Evolutionary conservation across 2,329 filamentous ascomycete genomes (phyloP).

Genomic region (Talaromyces sp.): DNA sequence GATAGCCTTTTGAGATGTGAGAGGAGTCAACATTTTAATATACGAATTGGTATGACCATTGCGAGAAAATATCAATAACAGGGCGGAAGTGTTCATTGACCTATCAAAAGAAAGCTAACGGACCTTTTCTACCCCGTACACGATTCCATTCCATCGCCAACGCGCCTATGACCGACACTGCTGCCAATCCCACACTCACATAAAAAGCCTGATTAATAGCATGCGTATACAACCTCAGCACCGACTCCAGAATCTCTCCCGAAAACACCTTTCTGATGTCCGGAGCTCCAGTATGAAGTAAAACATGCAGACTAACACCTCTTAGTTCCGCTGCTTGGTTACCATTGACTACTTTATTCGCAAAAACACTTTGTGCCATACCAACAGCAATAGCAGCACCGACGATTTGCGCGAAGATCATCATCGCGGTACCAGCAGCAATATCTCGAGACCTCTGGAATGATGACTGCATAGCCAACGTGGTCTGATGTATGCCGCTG

Average conservation of each 20-base stretch:
- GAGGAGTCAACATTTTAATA: neutral
- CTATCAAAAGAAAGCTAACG: neutral
- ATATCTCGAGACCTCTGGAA: conserved; percentile 31
- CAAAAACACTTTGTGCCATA: conserved; percentile 40
- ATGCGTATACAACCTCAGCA: conserved; percentile 1
- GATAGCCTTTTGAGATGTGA: neutral
- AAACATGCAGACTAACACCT: conserved; percentile 23
- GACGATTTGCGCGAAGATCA: conserved; percentile 40
- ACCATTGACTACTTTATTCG: conserved; percentile 33
- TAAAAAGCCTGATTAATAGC: conserved; percentile 14
- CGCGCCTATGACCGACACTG: conserved; percentile 35
- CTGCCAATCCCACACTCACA: conserved; percentile 31
- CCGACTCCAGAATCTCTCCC: neutral
- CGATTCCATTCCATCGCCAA: conserved; percentile 43
- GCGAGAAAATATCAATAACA: neutral
- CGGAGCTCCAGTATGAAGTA: conserved; percentile 9
- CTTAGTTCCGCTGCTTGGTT: conserved; percentile 28
- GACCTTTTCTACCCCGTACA: conserved; percentile 24
- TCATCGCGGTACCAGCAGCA: conserved; percentile 34
- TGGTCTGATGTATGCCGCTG: conserved; percentile 33
- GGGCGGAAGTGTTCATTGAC: neutral
- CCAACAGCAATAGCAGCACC: conserved; percentile 40
- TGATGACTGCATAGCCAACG: conserved; percentile 35
- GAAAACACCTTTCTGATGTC: conserved; percentile 20
- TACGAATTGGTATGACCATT: neutral